Percentiles rank a stretch among this genome's conserved stretches.
These are phyloP conservation scores for Cyclostephanos invisitatus DNA, from an alignment of 108 stramenopile species.

Conservation along the genomic window DNA sequence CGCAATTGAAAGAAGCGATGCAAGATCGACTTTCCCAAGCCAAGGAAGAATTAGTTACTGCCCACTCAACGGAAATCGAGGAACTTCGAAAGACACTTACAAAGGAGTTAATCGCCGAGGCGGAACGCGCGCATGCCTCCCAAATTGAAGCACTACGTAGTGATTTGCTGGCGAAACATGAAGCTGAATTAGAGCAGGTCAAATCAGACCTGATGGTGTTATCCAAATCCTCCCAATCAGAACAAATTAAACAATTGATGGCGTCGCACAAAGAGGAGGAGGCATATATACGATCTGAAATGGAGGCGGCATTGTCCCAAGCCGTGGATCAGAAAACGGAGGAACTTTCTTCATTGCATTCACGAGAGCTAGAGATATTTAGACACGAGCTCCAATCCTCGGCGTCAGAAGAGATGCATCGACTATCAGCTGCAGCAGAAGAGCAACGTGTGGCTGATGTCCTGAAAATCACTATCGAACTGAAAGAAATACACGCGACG, in stretches of 20 bases:
- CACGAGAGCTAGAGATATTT: conserved; percentile 33
- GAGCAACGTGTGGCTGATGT: conserved; percentile 15
- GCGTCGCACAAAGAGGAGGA: conserved; percentile 30
- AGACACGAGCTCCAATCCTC: conserved; percentile 21
- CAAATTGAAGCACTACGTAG: conserved; percentile 4
- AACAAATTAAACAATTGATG: conserved; percentile 13
- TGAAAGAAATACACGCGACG: conserved; percentile 24
- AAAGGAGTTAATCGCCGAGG: conserved; percentile 13
- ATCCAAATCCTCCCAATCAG: conserved; percentile 13
- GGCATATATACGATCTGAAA: conserved; percentile 27
- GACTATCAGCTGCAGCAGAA: conserved; percentile 2
- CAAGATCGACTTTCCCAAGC: conserved; percentile 16
- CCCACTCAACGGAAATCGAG: conserved; percentile 19
- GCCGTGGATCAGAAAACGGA: conserved; percentile 11
- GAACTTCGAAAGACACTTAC: conserved; percentile 16
- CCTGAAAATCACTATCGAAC: conserved; percentile 2
- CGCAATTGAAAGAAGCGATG: conserved; percentile 7
- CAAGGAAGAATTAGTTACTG: conserved; percentile 8
- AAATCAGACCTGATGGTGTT: conserved; percentile 20
- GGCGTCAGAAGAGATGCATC: conserved; percentile 9
- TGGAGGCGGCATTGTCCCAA: conserved; percentile 14
- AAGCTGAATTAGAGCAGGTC: conserved; percentile 13
- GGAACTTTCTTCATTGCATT: neutral
- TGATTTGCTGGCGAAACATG: conserved; percentile 23
- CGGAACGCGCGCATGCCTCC: conserved; percentile 13